Conservation (phyloP, 176 grass and related monocot genomes). For the Zizania latifolia region DNA sequence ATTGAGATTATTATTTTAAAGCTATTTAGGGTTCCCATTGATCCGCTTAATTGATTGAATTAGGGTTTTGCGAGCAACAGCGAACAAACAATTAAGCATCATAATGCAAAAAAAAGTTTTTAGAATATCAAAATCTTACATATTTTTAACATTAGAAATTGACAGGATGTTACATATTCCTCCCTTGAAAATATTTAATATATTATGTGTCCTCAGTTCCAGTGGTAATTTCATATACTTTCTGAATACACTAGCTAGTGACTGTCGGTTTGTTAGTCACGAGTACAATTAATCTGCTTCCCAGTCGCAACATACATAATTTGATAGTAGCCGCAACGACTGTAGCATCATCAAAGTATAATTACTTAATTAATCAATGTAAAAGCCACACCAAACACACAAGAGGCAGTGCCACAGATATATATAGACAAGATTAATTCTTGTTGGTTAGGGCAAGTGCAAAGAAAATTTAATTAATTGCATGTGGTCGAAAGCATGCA, state of each 20-base stretch:
- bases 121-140: no score
- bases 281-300: background rate
- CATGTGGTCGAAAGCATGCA: background rate
- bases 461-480: background rate
- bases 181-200: no score
- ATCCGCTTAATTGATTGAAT: no score
- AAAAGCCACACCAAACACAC: background rate
- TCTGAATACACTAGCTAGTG: background rate
- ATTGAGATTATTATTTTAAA: no score
- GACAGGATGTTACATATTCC: no score
- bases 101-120: no score
- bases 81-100: no score
- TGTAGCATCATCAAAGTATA: background rate
- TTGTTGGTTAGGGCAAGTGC: background rate
- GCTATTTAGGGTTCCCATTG: no score
- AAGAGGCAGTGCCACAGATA: background rate
- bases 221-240: background rate
- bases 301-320: background rate
- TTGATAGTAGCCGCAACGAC: background rate
- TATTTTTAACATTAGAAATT: no score
- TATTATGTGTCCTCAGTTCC: no score
- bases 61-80: no score
- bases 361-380: background rate
- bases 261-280: background rate
- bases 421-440: background rate